Evolutionary conservation across 139 green algal genomes (phyloP).

Genomic region (Gonium pectorale): DNA sequence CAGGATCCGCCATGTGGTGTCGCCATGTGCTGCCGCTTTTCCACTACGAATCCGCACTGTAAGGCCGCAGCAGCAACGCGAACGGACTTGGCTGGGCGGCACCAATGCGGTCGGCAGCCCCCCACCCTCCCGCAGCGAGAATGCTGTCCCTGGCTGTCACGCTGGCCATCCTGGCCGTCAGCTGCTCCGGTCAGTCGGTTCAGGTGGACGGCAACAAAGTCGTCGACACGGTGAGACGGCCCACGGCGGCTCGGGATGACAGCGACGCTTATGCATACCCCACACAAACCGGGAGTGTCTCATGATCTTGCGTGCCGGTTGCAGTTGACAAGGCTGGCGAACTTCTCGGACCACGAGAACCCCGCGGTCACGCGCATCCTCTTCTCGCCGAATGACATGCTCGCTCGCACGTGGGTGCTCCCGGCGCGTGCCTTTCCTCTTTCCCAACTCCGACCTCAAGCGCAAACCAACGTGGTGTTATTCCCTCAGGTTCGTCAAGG

Average conservation of each 20-base stretch:
- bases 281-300: background rate
- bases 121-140: background rate
- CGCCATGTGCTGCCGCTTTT: background rate
- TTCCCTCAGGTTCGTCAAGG: slow-evolving; percentile 81
- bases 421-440: no score
- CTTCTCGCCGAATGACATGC: slow-evolving; percentile 90
- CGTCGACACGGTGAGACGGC: slow-evolving; percentile 46
- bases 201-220: slow-evolving; percentile 50
- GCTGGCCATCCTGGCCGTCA: background rate
- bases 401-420: slow-evolving; percentile 60
- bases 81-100: no score
- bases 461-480: background rate
- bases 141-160: background rate
- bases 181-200: background rate
- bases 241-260: background rate
- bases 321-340: slow-evolving; percentile 84
- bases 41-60: background rate
- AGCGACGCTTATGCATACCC: background rate
- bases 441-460: background rate
- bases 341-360: slow-evolving; percentile 81
- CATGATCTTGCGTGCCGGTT: background rate
- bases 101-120: no score
- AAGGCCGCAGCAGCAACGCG: background rate
- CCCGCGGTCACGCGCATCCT: slow-evolving; percentile 94
- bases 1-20: background rate